Evolutionary conservation across 371 early-diverging fungal genomes (phyloP).

Genomic region (Entomophthora muscae): DNA sequence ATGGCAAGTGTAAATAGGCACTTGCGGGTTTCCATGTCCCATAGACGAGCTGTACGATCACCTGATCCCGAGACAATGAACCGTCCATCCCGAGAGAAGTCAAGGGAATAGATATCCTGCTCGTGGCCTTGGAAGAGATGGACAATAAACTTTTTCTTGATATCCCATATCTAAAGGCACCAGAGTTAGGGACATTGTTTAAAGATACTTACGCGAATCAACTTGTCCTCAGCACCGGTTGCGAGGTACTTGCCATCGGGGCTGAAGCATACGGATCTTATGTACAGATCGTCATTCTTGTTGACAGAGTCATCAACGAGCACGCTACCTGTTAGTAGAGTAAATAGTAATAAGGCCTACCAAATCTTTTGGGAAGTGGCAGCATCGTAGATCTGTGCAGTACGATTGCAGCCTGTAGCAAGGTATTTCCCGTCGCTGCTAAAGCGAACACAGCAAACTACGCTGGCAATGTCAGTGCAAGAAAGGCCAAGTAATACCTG

Average conservation of each 20-base stretch:
- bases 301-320: constrained; percentile 57
- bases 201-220: constrained; percentile 50
- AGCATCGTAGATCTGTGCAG: constrained; percentile 77
- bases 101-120: constrained; percentile 92
- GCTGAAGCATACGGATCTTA: constrained; percentile 92
- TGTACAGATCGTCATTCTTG: constrained; percentile 73
- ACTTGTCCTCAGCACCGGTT: constrained; percentile 94
- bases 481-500: constrained; percentile 14
- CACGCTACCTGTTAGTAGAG: constrained; percentile 25
- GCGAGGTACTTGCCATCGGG: constrained; percentile 83
- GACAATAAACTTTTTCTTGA: constrained; percentile 42
- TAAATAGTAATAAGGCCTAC: constrained; percentile 20
- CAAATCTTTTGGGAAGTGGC: constrained; percentile 44
- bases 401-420: constrained; percentile 90
- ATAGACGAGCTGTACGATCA: constrained; percentile 78
- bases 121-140: constrained; percentile 73
- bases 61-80: constrained; percentile 88
- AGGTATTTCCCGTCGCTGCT: constrained; percentile 79
- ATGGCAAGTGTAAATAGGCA: constrained; percentile 54
- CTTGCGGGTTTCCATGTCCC: constrained; percentile 64
- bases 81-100: constrained; percentile 83
- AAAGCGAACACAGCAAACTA: constrained; percentile 94
- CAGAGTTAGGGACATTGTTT: background rate
- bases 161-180: constrained; percentile 60
- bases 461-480: constrained; percentile 27